A percentile compares a stretch with the other conserved stretches of the same genome.
Conservation (phyloP, 495 filamentous ascomycete genomes). For the Parathielavia hyrcaniae region DNA sequence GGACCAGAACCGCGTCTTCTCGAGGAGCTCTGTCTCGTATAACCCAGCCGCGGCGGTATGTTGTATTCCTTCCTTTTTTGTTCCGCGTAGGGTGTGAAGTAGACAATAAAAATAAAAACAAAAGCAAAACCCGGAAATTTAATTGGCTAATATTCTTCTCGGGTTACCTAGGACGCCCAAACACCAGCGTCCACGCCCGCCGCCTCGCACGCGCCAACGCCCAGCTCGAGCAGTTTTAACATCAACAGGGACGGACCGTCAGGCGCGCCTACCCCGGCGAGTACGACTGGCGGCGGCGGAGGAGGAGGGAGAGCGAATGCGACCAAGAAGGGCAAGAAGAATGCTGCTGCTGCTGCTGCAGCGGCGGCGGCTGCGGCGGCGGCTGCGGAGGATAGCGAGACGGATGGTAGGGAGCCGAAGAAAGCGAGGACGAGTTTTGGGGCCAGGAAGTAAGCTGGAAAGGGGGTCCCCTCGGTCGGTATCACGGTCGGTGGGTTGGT, state of each 20-base stretch:
- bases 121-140: no score
- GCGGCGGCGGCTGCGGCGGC: constrained; percentile 12
- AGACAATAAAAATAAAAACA: no score
- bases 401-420: constrained; percentile 43
- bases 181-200: constrained; percentile 36
- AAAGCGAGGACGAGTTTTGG: constrained; percentile 49
- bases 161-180: constrained; percentile 34
- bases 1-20: constrained; percentile 54
- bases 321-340: constrained; percentile 40
- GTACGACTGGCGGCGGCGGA: constrained; percentile 30
- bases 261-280: constrained; percentile 42
- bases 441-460: constrained; percentile 48
- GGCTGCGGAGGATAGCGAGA: constrained; percentile 47
- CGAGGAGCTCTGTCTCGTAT: constrained; percentile 53
- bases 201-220: constrained; percentile 38
- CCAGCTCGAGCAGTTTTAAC: constrained; percentile 40
- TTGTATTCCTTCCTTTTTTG: neutral
- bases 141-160: no score
- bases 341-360: constrained; percentile 28
- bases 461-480: neutral
- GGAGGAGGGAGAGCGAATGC: constrained; percentile 21
- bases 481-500: neutral
- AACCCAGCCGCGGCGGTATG: constrained; percentile 35
- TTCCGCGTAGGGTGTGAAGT: no score
- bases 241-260: constrained; percentile 35